Percentiles rank a stretch among this genome's conserved stretches.
Evolutionary conservation across 1,284 basidiomycete species (phyloP).

Genomic region (Termitomyces sp.): DNA sequence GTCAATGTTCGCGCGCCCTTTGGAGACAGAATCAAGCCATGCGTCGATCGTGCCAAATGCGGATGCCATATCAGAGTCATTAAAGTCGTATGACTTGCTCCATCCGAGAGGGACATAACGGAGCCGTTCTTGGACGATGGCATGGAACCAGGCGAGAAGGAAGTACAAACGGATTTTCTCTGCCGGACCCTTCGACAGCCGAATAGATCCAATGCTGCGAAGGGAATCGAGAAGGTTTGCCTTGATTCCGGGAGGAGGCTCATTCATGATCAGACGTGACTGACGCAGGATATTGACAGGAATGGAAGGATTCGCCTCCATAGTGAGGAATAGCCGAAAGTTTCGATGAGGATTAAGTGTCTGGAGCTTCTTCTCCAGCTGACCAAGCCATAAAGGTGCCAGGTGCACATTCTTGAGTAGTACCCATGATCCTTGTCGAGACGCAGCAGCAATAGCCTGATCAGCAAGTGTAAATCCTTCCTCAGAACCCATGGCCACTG

Average conservation of each 20-base stretch:
- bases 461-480: slow-evolving; percentile 95
- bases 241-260: slow-evolving; percentile 92
- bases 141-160: slow-evolving; percentile 98
- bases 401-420: slow-evolving; percentile 95
- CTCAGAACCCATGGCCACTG: slow-evolving; percentile 97
- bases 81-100: slow-evolving; percentile 96
- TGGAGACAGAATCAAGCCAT: slow-evolving; percentile 78
- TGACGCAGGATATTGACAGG: slow-evolving; percentile 94
- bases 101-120: slow-evolving; percentile 94
- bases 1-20: slow-evolving; percentile 87
- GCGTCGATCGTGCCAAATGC: slow-evolving; percentile 88
- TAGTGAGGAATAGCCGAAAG: slow-evolving; percentile 95
- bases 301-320: slow-evolving; percentile 91
- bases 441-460: slow-evolving; percentile 87
- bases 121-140: slow-evolving; percentile 91
- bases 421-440: slow-evolving; percentile 90
- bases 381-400: slow-evolving; percentile 89
- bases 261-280: slow-evolving; percentile 95
- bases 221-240: slow-evolving; percentile 92
- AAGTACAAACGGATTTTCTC: slow-evolving; percentile 91
- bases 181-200: slow-evolving; percentile 76
- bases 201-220: slow-evolving; percentile 67
- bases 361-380: slow-evolving; percentile 94
- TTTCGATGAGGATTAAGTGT: slow-evolving; percentile 81
- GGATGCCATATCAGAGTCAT: slow-evolving; percentile 94